Base-by-base conservation (phyloP, 1,284 basidiomycete genomes). In the Heterobasidion occidentale region DNA sequence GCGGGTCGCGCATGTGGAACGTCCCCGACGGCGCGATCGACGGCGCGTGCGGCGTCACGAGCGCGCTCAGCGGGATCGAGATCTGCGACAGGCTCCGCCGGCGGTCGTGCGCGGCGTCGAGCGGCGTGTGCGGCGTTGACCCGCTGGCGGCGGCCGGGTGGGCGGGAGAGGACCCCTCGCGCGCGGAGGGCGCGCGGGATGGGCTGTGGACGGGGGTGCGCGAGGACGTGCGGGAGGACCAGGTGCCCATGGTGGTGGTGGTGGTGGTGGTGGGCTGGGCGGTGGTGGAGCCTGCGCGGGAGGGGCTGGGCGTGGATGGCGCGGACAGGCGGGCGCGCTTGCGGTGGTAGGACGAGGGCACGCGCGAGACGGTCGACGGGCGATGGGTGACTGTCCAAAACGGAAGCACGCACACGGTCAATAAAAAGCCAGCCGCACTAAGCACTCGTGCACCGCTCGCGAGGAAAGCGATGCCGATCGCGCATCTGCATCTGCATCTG, bases 1-100 rank as follows among this genome's bases (percentile, higher is more conserved):
- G 77, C 1, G 88, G 88, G 68, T 90, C 88, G 33, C 84, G 81
- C 88, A 90, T 90, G 63, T 90, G 86, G 63, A 83, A 90, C 9
- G 74, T 74, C 44, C 77, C 70, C 11, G 82, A 81, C 27, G 72
- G 73, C 53, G 62, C 68, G 52, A 90, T 63, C 3, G 86, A 88
- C 2, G 87, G 88, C 27, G 85, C 86, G 64, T 87, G 88, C 0
- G 88, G 88, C 11, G 84, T 82, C 47, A 90, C 75, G 59, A 89
- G 74, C 6, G 88, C 88, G 53, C 83, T 86, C 54, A 90, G 78
- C 7, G 88, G 88, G 44, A 90, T 88, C n/a, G 88, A 90, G 17
- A 73, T 68, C 63, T 80, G 78, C 12, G 84, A 86, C 9, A 61
- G 53, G 7, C 81, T 81, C 49, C 71, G 74, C 54, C 74, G 71